These are phyloP conservation scores for Solanum rostratum DNA, from an alignment of 257 asterid genomes.

Conservation along the genomic window DNA sequence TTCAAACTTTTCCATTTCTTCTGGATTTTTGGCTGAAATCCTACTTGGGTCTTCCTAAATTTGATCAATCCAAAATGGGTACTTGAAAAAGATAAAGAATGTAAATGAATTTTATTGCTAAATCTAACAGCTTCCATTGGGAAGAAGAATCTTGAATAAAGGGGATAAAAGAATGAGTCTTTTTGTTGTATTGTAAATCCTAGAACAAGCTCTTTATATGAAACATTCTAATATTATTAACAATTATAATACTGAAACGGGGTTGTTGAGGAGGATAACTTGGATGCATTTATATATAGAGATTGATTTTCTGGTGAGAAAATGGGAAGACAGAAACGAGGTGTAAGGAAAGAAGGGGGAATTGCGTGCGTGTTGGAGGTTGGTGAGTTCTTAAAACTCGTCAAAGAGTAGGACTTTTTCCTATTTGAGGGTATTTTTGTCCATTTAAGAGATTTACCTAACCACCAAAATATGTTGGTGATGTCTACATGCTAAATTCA, in stretches of 20 bases:
- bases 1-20: conserved; percentile 7
- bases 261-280: neutral
- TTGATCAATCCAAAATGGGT: conserved; percentile 7
- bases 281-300: neutral
- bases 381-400: neutral
- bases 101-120: conserved; percentile 6
- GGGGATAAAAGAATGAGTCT: neutral
- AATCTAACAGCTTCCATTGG: conserved; percentile 40
- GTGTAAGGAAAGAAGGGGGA: neutral
- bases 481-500: no score
- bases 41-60: conserved; percentile 14
- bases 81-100: conserved; percentile 11
- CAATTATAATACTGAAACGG: neutral
- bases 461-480: neutral
- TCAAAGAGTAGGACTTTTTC: neutral
- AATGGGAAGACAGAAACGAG: neutral
- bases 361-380: neutral
- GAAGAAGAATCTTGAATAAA: neutral
- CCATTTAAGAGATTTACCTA: neutral
- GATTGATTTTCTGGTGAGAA: neutral
- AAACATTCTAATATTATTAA: neutral
- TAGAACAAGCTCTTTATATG: neutral
- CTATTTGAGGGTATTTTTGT: neutral
- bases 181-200: neutral
- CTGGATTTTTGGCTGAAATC: conserved; percentile 1